Percentiles rank a stretch among this genome's conserved stretches.
These are phyloP conservation scores for Sisymbrium altissimum DNA, from an alignment of 345 rosid genomes.

Conservation along the genomic window DNA sequence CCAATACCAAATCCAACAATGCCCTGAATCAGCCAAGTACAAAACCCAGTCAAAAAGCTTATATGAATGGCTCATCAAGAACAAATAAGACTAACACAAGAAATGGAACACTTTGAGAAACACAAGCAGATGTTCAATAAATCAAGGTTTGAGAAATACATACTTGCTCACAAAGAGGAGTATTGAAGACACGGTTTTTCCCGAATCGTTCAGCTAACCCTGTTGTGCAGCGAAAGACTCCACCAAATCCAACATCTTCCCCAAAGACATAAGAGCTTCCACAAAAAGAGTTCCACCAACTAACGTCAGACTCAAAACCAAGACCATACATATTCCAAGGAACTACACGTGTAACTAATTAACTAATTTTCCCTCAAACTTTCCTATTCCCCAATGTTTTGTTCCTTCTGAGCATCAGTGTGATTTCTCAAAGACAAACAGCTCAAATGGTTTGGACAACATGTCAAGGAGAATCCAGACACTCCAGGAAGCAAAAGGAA, in stretches of 20 bases:
- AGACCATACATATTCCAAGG: neutral
- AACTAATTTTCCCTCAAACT: neutral
- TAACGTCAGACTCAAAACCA: constrained; percentile 4
- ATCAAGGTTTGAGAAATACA: neutral
- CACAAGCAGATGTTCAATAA: neutral
- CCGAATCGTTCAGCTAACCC: constrained; percentile 82
- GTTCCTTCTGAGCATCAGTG: neutral
- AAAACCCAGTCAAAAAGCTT: neutral
- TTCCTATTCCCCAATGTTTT: neutral
- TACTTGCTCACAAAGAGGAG: constrained; percentile 97
- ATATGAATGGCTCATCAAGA: neutral
- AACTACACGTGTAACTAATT: neutral
- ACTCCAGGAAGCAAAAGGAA: neutral
- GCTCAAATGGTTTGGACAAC: constrained; percentile 2
- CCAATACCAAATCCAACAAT: constrained; percentile 96
- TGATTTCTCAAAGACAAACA: neutral
- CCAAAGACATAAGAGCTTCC: constrained; percentile 77
- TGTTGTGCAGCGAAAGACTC: constrained; percentile 86
- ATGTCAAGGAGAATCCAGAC: neutral
- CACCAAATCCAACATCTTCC: constrained; percentile 94
- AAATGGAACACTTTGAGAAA: neutral
- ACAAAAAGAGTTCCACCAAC: constrained; percentile 1
- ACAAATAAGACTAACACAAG: neutral
- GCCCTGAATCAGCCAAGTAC: constrained; percentile 46
- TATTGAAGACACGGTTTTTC: constrained; percentile 73